Evolutionary conservation across 2,329 filamentous ascomycete species (phyloP), one percentile per base, ranked within the genome.

Genomic region (Colletotrichum tanaceti): DNA sequence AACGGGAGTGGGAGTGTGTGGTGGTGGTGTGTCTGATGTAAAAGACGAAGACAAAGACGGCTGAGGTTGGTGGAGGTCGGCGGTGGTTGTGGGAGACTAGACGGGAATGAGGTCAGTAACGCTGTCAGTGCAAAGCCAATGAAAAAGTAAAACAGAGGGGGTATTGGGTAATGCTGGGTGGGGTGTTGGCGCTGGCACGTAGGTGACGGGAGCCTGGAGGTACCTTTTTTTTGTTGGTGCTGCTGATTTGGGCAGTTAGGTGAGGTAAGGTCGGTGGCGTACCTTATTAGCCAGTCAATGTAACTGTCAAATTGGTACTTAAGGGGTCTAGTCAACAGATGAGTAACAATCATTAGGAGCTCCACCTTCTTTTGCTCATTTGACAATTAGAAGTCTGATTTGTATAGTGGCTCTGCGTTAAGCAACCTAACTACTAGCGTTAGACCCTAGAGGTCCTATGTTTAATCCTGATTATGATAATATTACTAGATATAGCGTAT

Each of bases 51-150:
- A 65, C 62, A 43, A 65, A 68, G 66, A 61, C 38, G 49, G 44
- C 57, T 58, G 52, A 20, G 38, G 50, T 28, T 43, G 57, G 53
- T 58, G 43, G 55, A 47, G 55, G 55, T 20, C 28, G 22, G 54
- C 32, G 22, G 53, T 35, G n/a, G 62, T 65, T 55, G 61, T 60
- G 62, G 66, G 44, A 69, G 66, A 65, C 55, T 50, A 65, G 65
- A 68, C 50, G 55, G 63, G 62, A 66, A 69, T 69, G 66, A 69
- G 66, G 66, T 69, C 66, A 69, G 65, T 59, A 65, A 65, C 38
- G 65, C 55, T 44, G 61, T 60, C 47, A 59, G 62, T 60, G 50
- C 57, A 66, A 66, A 66, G 63, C 65, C 65, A 60, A 69, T 55
- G 44, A 50, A 53, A 44, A 54, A 32, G 28, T 32, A 65, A 65